Evolutionary conservation across 495 filamentous ascomycete species (phyloP).

Genomic region (Cercophora newfieldiana): DNA sequence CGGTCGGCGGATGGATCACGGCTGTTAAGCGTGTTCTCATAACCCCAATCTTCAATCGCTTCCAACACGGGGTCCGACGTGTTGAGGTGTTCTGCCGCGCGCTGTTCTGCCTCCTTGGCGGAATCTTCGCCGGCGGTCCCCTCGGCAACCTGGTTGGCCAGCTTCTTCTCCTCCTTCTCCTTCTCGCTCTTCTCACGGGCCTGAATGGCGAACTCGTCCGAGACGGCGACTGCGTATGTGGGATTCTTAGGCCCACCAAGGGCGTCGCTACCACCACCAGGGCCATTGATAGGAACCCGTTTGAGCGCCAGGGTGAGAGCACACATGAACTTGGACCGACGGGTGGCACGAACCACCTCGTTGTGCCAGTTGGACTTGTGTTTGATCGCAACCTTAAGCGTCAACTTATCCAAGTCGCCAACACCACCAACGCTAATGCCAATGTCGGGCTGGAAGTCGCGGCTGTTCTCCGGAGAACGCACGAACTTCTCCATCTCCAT

Average conservation of each 20-base stretch:
- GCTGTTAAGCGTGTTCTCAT: slow-evolving; percentile 38
- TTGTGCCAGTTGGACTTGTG: slow-evolving; percentile 98
- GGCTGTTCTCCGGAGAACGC: slow-evolving; percentile 77
- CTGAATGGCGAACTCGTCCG: slow-evolving; percentile 60
- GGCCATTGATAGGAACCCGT: slow-evolving; percentile 81
- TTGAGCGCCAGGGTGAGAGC: slow-evolving; percentile 84
- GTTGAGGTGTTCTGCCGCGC: slow-evolving; percentile 43
- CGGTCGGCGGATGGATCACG: slow-evolving; percentile 34
- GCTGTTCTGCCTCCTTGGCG: slow-evolving; percentile 32
- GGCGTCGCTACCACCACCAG: slow-evolving; percentile 68
- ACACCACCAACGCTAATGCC: slow-evolving; percentile 75
- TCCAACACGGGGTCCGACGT: slow-evolving; percentile 36
- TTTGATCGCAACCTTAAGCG: slow-evolving; percentile 77
- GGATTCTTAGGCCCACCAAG: slow-evolving; percentile 71
- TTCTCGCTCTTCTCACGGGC: slow-evolving; percentile 60
- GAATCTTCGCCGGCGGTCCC: slow-evolving; percentile 13
- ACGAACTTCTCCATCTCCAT: slow-evolving; percentile 83
- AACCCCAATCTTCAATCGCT: slow-evolving; percentile 44
- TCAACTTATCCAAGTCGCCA: slow-evolving; percentile 83
- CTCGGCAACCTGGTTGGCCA: slow-evolving; percentile 45
- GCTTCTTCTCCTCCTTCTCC: slow-evolving; percentile 61
- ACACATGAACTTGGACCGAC: slow-evolving; percentile 95
- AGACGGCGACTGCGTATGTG: slow-evolving; percentile 69
- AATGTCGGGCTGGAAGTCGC: slow-evolving; percentile 89
- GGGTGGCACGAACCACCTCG: slow-evolving; percentile 75